Conservation (phyloP, 2,329 filamentous ascomycete genomes). For the Diaporthe sp. region DNA sequence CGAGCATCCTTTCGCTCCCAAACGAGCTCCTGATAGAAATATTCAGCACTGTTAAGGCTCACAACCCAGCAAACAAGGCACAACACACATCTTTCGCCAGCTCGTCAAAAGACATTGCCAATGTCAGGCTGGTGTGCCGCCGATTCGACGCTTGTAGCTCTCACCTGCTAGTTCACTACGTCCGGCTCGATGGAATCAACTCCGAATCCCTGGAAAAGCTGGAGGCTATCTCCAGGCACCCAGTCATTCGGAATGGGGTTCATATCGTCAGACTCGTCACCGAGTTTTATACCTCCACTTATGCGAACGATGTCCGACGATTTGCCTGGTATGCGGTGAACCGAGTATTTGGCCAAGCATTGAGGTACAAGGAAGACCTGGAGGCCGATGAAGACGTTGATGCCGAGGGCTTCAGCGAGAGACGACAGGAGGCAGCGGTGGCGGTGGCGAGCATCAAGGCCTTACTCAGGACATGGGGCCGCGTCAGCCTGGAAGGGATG, state of each 20-base stretch:
- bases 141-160: slow-evolving; percentile 31
- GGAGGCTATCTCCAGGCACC: slow-evolving; percentile 33
- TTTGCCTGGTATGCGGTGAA: slow-evolving; percentile 32
- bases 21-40: slow-evolving; percentile 34
- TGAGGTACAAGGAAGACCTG: slow-evolving; percentile 2
- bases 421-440: not conserved
- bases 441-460: slow-evolving; percentile 26
- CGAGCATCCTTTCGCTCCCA: slow-evolving; percentile 32
- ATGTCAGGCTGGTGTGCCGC: slow-evolving; percentile 32
- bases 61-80: slow-evolving; percentile 20
- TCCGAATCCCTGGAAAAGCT: slow-evolving; percentile 26
- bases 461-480: slow-evolving; percentile 26
- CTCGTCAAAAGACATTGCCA: slow-evolving; percentile 27
- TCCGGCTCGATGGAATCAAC: slow-evolving; percentile 26
- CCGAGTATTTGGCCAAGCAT: not conserved
- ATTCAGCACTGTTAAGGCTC: slow-evolving; percentile 23
- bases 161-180: slow-evolving; percentile 31
- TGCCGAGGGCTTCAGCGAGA: not conserved
- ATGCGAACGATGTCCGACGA: slow-evolving; percentile 2
- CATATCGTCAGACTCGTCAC: slow-evolving; percentile 15
- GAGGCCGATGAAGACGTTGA: not conserved
- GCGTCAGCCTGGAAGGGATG: not conserved
- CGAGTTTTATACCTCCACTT: slow-evolving; percentile 1
- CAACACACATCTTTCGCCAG: slow-evolving; percentile 11
- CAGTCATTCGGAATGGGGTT: slow-evolving; percentile 24